A percentile compares a stretch with the other conserved stretches of the same genome.
phyloP scores from a whole-genome alignment of 129 eudicot genomes.

The Lactuca saligna region DNA sequence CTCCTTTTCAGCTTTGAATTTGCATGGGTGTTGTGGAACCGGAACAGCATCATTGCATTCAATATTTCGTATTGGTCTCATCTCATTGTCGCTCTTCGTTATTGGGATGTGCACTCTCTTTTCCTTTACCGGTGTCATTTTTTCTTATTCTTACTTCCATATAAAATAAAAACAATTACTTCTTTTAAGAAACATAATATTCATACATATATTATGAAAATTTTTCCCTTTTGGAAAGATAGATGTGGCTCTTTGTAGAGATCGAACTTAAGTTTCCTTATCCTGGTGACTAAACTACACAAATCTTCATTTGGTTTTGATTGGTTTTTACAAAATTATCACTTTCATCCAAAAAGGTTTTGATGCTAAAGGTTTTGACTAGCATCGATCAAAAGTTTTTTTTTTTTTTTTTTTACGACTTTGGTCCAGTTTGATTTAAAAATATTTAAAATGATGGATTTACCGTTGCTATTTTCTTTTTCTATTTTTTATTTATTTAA shows the following conservation, averaged over 20 bases:
- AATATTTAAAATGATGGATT: no score
- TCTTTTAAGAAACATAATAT: not conserved
- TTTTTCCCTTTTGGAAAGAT: not conserved
- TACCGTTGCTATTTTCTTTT: no score
- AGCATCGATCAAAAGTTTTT: no score
- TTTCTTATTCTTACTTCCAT: not conserved
- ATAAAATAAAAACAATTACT: no score
- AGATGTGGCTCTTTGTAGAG: not conserved
- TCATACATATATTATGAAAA: not conserved
- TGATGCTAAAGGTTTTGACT: no score
- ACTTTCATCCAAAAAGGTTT: no score
- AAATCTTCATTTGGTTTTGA: no score
- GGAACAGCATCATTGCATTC: constrained; percentile 22
- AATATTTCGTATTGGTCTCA: constrained; percentile 7
- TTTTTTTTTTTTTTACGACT: no score
- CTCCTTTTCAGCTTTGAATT: constrained; percentile 31
- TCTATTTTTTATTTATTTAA: no score
- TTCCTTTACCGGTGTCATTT: not conserved
- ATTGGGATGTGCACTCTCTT: constrained; percentile 17
- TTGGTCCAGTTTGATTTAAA: no score
- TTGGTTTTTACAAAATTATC: no score
- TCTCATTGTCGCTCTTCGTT: not conserved
- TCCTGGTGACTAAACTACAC: no score
- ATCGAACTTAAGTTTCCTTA: not conserved
- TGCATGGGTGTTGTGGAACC: constrained; percentile 31